Percentiles rank a stretch among this genome's conserved stretches.
Evolutionary conservation across 352 stramenopile genomes (phyloP).

Genomic region (Pythium dissimile): DNA sequence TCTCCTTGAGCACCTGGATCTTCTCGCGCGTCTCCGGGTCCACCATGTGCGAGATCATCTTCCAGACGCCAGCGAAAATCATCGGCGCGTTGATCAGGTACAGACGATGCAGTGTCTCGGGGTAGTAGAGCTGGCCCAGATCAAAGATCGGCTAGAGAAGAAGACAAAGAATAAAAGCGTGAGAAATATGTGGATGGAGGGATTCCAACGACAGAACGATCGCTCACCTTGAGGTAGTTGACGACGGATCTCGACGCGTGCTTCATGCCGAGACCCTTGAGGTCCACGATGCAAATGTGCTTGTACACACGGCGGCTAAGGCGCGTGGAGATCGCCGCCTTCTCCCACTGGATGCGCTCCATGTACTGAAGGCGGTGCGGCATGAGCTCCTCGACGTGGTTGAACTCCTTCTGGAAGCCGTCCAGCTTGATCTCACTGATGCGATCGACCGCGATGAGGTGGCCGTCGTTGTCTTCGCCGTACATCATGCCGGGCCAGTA

Average conservation of each 20-base stretch:
- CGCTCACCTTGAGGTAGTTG: constrained; percentile 58
- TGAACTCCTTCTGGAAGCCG: constrained; percentile 56
- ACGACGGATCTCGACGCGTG: constrained; percentile 52
- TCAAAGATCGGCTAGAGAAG: constrained; percentile 69
- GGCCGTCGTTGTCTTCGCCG: constrained; percentile 67
- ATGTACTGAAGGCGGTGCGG: constrained; percentile 72
- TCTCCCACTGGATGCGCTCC: constrained; percentile 80
- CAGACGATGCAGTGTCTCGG: constrained; percentile 72
- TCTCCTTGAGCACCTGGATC: constrained; percentile 80
- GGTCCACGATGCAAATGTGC: constrained; percentile 79
- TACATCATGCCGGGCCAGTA: constrained; percentile 63
- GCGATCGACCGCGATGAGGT: constrained; percentile 68
- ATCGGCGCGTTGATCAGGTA: constrained; percentile 82
- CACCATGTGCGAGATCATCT: constrained; percentile 68
- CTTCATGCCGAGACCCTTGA: constrained; percentile 70
- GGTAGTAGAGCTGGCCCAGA: constrained; percentile 74
- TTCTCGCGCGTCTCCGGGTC: constrained; percentile 77
- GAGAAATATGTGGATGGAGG: background rate
- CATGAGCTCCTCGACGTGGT: constrained; percentile 48
- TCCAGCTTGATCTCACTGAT: constrained; percentile 65
- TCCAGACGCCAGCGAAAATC: constrained; percentile 82
- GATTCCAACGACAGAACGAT: background rate
- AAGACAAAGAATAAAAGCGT: background rate
- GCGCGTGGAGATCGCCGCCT: constrained; percentile 61
- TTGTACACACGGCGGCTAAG: constrained; percentile 69